Evolutionary conservation across 345 rosid genomes (phyloP).

Genomic region (Lepidium aucheri): DNA sequence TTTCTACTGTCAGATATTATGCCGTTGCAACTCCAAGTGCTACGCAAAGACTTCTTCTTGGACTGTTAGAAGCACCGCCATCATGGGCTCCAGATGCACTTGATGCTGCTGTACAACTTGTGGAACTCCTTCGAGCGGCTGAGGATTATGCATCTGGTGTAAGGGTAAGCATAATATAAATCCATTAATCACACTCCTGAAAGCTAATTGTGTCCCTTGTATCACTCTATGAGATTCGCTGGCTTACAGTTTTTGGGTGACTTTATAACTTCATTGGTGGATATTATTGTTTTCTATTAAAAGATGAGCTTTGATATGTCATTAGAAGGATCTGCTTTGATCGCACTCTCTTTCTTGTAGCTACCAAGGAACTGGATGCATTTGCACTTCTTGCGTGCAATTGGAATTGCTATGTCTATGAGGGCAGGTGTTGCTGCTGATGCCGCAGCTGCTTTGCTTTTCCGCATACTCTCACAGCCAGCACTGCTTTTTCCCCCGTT

Average conservation of each 20-base stretch:
- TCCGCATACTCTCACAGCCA: constrained; percentile 88
- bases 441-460: constrained; percentile 97
- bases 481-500: constrained; percentile 95
- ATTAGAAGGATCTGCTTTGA: not conserved
- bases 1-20: constrained; percentile 53
- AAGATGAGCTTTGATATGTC: not conserved
- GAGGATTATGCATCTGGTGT: constrained; percentile 96
- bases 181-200: not conserved
- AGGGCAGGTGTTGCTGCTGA: constrained; percentile 97
- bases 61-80: constrained; percentile 97
- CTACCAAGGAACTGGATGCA: constrained; percentile 99
- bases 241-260: not conserved
- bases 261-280: not conserved
- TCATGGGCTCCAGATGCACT: constrained; percentile 99
- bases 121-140: constrained; percentile 96
- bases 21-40: constrained; percentile 99
- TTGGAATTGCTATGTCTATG: constrained; percentile 98
- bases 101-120: constrained; percentile 99
- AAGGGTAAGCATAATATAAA: constrained; percentile 47
- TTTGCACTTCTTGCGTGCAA: constrained; percentile 96
- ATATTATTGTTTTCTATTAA: not conserved
- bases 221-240: not conserved
- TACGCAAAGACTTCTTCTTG: constrained; percentile 92
- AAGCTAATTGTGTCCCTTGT: not conserved
- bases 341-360: constrained; percentile 38